Conservation (phyloP, 306 rosid species). For the Begonia fuchsioides region DNA sequence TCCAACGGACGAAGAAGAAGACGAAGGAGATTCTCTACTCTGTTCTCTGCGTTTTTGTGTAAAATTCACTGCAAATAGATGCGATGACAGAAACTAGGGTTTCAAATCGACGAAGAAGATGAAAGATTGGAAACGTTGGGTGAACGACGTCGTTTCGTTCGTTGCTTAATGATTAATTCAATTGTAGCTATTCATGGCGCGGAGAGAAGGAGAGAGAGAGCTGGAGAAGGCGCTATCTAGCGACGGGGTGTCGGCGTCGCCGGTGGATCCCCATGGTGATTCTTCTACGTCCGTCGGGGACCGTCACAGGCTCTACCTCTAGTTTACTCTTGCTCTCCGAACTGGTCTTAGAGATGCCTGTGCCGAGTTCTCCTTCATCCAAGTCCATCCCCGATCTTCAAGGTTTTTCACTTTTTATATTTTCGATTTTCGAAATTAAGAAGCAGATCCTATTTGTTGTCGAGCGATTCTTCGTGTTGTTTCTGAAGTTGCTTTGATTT, state of each 20-base stretch:
- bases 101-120: too few species aligned
- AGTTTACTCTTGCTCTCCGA: constrained; percentile 73
- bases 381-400: constrained; percentile 58
- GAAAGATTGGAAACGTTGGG: too few species aligned
- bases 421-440: too few species aligned
- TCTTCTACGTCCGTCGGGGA: constrained; percentile 23
- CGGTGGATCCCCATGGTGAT: constrained; percentile 8
- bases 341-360: constrained; percentile 65
- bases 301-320: constrained; percentile 52
- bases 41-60: too few species aligned
- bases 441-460: too few species aligned
- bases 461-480: neutral
- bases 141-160: neutral
- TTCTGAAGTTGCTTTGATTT: neutral
- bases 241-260: constrained; percentile 25
- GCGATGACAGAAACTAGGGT: too few species aligned
- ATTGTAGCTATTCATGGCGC: neutral
- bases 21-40: too few species aligned
- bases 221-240: constrained; percentile 60
- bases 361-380: constrained; percentile 84
- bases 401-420: constrained; percentile 22
- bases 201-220: constrained; percentile 9
- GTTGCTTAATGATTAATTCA: too few species aligned
- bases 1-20: too few species aligned
- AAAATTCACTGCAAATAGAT: too few species aligned